Base-by-base conservation (phyloP, 1,284 basidiomycete genomes). In the Dichomitus squalens region DNA sequence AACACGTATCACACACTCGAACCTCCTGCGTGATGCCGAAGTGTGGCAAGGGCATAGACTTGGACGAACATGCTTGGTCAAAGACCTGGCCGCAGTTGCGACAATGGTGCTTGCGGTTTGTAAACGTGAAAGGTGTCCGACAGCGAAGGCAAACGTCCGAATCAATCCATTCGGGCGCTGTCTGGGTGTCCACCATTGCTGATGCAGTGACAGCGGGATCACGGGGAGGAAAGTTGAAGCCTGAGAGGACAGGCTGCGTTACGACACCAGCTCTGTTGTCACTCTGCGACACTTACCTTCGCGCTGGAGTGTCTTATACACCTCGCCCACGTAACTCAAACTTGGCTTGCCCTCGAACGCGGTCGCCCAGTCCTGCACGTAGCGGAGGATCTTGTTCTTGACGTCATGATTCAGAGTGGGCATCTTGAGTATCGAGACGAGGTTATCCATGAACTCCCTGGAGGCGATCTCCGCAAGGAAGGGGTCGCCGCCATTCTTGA, bases 41-140 rank as follows among this genome's bases (percentile, higher is more conserved):
- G 72, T 96, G 93, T 1, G 97, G 96, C 12, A 99, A 79, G 0
- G 94, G 76, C 75, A 95, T 85, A 2, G 81, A 81, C 74, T 95
- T 93, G 38, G 90, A 88, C 0, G 95, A 96, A 74, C 97, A 99
- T 53, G 88, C 83, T 60, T 96, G 94, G 74, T 98, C 96, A 70
- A 98, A 99, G 18, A 99, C 94, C 68, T 92, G 88, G 8, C 97
- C 97, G 73, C 97, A 99, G 73, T 98, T 98, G 7, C 97, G 86
- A 73, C 97, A 99, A 72, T 99, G 97, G 70, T 99, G 97, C 72
- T 98, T 98, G 57, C 97, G 87, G 70, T 98, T 98, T 39, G 96
- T 98, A 68, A 98, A 96, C 1, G 90, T 88, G 76, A 99, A 99
- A 0, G 92, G 74, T 0, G 92, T 89, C 20, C 97, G 85, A 73